These are phyloP conservation scores for Mycosphaerella sp. DNA, from an alignment of 2,329 filamentous ascomycete genomes.

Conservation along the genomic window DNA sequence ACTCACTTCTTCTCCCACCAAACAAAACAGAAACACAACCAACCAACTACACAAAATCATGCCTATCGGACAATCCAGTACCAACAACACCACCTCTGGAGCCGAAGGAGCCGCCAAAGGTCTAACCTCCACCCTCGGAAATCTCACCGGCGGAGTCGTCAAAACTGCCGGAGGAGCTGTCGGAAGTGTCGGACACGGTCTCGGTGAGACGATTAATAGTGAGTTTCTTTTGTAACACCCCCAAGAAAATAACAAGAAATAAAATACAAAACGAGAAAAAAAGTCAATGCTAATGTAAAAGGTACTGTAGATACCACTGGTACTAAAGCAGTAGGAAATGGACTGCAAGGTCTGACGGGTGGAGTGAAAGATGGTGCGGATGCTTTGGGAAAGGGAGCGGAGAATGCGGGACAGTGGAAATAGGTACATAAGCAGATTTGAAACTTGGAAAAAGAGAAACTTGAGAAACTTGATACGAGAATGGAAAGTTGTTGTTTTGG, in stretches of 20 bases:
- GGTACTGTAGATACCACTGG: conserved; percentile 35
- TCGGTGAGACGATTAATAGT: conserved; percentile 43
- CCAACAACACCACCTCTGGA: conserved; percentile 17
- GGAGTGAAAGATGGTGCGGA: conserved; percentile 42
- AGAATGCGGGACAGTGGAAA: conserved; percentile 44
- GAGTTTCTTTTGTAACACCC: neutral
- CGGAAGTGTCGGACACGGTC: conserved; percentile 41
- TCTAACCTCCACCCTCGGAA: conserved; percentile 39
- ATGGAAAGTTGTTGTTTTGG: too few species aligned
- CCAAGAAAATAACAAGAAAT: too few species aligned
- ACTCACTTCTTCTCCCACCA: too few species aligned
- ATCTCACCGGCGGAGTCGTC: conserved; percentile 49
- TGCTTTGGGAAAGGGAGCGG: conserved; percentile 41
- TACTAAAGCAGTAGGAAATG: conserved; percentile 40
- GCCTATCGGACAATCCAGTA: conserved; percentile 10
- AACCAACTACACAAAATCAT: neutral
- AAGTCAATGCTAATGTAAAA: too few species aligned
- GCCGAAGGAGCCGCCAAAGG: conserved; percentile 30
- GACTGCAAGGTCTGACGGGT: conserved; percentile 38
- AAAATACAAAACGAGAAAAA: too few species aligned
- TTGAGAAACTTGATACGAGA: too few species aligned
- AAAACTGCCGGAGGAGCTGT: conserved; percentile 50
- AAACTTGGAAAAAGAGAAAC: too few species aligned
- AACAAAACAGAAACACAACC: too few species aligned
- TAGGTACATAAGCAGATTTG: too few species aligned